Evolutionary conservation across 495 filamentous ascomycete genomes (phyloP).

Genomic region (Aspergillus hancockii): DNA sequence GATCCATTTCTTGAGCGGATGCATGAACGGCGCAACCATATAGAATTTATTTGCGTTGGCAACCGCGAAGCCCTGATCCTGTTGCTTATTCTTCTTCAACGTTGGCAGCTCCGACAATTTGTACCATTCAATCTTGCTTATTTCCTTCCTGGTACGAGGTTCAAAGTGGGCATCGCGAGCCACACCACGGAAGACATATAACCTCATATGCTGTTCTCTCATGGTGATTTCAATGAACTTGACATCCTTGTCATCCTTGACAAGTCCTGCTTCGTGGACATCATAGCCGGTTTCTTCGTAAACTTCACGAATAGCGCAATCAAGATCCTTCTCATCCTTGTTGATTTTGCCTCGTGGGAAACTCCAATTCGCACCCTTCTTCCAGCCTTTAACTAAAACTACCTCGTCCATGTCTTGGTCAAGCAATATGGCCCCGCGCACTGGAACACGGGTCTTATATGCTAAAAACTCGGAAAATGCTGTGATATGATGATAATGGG

Average conservation of each 20-base stretch:
- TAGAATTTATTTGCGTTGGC: conserved; percentile 85
- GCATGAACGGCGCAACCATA: conserved; percentile 94
- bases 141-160: conserved; percentile 91
- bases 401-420: conserved; percentile 89
- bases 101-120: conserved; percentile 83
- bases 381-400: conserved; percentile 94
- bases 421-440: conserved; percentile 89
- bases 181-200: conserved; percentile 88
- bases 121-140: conserved; percentile 94
- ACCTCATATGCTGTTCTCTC: conserved; percentile 85
- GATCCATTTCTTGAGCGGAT: conserved; percentile 88
- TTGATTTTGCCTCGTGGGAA: conserved; percentile 97
- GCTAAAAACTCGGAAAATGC: conserved; percentile 88
- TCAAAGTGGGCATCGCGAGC: conserved; percentile 84
- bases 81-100: conserved; percentile 64
- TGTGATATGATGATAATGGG: conserved; percentile 69
- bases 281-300: conserved; percentile 96
- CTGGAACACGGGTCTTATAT: conserved; percentile 92
- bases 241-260: conserved; percentile 63
- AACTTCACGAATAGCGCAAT: conserved; percentile 90
- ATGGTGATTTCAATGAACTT: conserved; percentile 85
- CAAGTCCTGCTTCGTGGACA: conserved; percentile 67
- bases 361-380: conserved; percentile 94
- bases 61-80: conserved; percentile 52
- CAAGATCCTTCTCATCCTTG: conserved; percentile 88